Evolutionary conservation across 305 asterid species (phyloP), one percentile per base, ranked within the genome.

Genomic region (Lippia alba): DNA sequence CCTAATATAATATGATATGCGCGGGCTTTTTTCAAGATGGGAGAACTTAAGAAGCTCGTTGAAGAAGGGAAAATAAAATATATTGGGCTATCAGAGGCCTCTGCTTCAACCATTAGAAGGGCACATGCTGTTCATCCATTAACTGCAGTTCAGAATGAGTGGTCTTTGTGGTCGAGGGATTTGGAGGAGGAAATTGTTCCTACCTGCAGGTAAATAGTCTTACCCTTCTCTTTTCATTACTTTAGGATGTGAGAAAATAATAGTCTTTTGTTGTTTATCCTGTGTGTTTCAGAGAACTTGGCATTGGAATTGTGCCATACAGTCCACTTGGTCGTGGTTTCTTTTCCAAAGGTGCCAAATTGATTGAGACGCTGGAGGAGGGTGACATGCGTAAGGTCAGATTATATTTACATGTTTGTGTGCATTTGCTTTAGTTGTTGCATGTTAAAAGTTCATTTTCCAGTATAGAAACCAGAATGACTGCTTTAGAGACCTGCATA

Each of bases 241-340:
- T 39, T 5, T 39, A 1, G 10, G 45, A 39, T 39, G 45, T 6
- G 45, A 9, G 30, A 24, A 24, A 24, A 24, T 24, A 24, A 24
- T 24, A 24, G 30, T 24, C 2, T 24, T 24, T 24, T 24, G 30
- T 24, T 24, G 30, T 24, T 24, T 24, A 24, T 24, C 30, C 30
- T 58, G 36, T 67, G 61, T 50, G 15, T 50, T 74, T 59, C 72
- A 91, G 97, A 77, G 96, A 91, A 74, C 97, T 91, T 48, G 97
- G 97, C 34, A 89, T 91, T 63, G 96, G 90, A 16, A 85, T 91
- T 69, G 97, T 91, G 8, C 81, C 92, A 12, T 86, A 91, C 76
- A 91, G 95, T 83, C 97, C 97, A 50, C 89, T 91, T 7, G 96
- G 95, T 11, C 81, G 96, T 6, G 97, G 96, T 24, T 91, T 91